Base-by-base conservation (phyloP, 1,284 basidiomycete species). In the Athelia psychrophila region DNA sequence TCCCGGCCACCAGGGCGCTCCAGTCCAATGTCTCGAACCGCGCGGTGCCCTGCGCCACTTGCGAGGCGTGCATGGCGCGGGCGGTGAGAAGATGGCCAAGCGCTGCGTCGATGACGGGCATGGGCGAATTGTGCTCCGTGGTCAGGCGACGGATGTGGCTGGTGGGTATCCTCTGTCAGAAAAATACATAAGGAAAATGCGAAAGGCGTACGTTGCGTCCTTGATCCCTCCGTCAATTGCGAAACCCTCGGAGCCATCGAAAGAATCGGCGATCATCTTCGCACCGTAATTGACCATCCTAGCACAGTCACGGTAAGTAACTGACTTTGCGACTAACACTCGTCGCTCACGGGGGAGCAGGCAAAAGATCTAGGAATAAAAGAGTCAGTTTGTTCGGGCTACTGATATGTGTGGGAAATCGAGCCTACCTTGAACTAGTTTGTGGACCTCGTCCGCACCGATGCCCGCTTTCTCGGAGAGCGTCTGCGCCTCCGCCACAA, bases 161-260 rank as follows among this genome's bases (percentile, higher is more conserved):
- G 52, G 10, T 46, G n/a, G 6, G 8, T 42, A 30, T 6, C 13
- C 27, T 30, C 27, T 22, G 23, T 49, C 38, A 44, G 25, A 27
- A 40, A 32, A 25, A 35, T 27, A 24, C 45, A 22, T 12, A 18
- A 5, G 38, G 18, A 24, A 25, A 47, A 1, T 22, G 33, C 40
- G 30, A 18, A 18, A 72, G n/a, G n/a, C 76, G 30, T 59, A 80
- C 73, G 77, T 69, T 16, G 73, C 74, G 64, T 95, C 93, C 61
- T 93, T 93, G 61, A 95, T 83, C n/a, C 93, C 94, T 16, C 91
- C 91, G 35, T 88, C 85, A 50, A 95, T 81, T n/a, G 86, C 77
- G 66, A 96, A 95, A n/a, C 93, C 94, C 36, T 76, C 76, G 9
- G 79, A 75, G 18, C 85, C 89, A 55, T 93, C 85, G 64, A 94